Evolutionary conservation across 768 basidiomycete genomes (phyloP).

Genomic region (Tricholoma sp.): DNA sequence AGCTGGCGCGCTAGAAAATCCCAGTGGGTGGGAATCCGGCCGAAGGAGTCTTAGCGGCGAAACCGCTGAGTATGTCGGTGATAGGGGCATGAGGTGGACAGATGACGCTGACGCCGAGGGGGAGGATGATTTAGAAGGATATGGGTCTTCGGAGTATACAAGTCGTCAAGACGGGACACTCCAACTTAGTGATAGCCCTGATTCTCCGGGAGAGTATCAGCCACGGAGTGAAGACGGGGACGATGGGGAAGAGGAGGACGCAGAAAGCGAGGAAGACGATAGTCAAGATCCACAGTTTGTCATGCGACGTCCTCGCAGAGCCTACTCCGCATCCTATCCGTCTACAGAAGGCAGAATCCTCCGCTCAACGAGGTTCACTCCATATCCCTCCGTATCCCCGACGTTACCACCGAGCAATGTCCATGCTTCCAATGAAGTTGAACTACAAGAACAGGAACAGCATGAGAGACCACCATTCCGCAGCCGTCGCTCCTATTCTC

Average conservation of each 20-base stretch:
- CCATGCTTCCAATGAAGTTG: conserved; percentile 1
- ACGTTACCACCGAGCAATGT: conserved; percentile 5
- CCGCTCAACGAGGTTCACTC: conserved; percentile 11
- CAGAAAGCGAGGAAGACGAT: conserved; percentile 28
- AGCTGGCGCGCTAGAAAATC: conserved; percentile 1
- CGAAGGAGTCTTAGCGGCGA: conserved; percentile 5
- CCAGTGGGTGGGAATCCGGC: background rate
- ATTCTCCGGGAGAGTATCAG: conserved; percentile 1
- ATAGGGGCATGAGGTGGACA: conserved; percentile 1
- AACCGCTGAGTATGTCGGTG: background rate
- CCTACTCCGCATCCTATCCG: conserved; percentile 2
- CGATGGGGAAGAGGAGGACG: conserved; percentile 15
- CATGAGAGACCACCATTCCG: background rate
- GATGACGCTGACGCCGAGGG: conserved; percentile 20
- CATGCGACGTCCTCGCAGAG: conserved; percentile 19
- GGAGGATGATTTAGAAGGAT: conserved; percentile 26
- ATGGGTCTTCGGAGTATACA: conserved; percentile 22
- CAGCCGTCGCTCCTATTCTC: conserved; percentile 8
- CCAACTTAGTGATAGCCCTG: conserved; percentile 15
- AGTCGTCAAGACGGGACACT: conserved; percentile 15
- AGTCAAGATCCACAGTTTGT: conserved; percentile 27
- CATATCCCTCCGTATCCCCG: conserved; percentile 9
- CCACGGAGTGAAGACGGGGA: conserved; percentile 8
- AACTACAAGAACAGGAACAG: conserved; percentile 1
- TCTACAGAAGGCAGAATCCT: conserved; percentile 6